phyloP scores from a whole-genome alignment of 805 yeast species.

The Blastobotrys terrestris region DNA sequence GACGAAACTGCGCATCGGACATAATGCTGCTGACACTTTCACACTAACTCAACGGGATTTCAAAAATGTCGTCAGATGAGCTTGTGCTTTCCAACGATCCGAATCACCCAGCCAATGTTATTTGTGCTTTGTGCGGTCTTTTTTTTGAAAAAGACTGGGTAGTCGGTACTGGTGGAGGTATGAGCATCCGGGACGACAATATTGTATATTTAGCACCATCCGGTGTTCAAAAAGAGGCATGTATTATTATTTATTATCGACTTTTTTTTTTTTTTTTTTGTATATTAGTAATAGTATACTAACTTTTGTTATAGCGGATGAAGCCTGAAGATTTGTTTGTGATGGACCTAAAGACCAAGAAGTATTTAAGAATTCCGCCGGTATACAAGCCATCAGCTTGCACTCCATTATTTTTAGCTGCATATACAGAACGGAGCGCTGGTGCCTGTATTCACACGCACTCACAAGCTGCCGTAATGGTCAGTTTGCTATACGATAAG shows the following conservation, averaged over 20 bases:
- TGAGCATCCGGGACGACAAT: conserved; percentile 58
- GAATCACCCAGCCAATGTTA: conserved; percentile 74
- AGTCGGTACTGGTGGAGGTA: conserved; percentile 95
- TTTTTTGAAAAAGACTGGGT: conserved; percentile 86
- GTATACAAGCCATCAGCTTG: conserved; percentile 85
- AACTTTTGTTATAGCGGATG: conserved; percentile 42
- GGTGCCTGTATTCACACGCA: conserved; percentile 96
- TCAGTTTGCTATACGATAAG: conserved; percentile 59
- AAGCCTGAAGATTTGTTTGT: conserved; percentile 77
- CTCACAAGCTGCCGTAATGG: conserved; percentile 82
- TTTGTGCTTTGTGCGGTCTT: conserved; percentile 70
- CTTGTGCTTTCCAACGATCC: conserved; percentile 39
- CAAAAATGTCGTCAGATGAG: conserved; percentile 1
- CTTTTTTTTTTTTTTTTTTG: background rate
- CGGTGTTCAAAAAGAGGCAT: conserved; percentile 85
- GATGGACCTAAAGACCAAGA: conserved; percentile 47
- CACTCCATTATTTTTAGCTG: conserved; percentile 78
- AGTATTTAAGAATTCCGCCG: conserved; percentile 55
- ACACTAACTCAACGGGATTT: background rate
- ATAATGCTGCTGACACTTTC: no score
- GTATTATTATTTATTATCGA: conserved; percentile 2
- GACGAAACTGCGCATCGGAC: background rate
- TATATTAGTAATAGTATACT: background rate
- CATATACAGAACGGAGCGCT: conserved; percentile 61
- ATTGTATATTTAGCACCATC: conserved; percentile 79